Percentiles rank a stretch among this genome's conserved stretches.
Evolutionary conservation across 768 basidiomycete species (phyloP).

Genomic region (Leccinum broughii): DNA sequence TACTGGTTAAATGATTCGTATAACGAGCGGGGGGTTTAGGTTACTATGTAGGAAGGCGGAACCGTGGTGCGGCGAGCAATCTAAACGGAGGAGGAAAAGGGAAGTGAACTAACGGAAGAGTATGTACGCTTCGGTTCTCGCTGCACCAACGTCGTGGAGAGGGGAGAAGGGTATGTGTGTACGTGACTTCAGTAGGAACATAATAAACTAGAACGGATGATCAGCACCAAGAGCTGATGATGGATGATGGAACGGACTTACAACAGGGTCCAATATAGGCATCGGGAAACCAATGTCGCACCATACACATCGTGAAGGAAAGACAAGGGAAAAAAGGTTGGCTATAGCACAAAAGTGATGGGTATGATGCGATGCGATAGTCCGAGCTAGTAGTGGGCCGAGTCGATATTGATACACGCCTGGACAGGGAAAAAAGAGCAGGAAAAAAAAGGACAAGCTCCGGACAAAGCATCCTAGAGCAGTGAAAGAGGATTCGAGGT

Average conservation of each 20-base stretch:
- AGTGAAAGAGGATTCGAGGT: constrained; percentile 1
- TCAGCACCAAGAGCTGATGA: constrained; percentile 12
- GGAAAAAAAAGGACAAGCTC: not conserved
- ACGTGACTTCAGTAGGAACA: constrained; percentile 29
- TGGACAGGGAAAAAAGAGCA: not conserved
- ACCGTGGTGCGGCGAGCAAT: constrained; percentile 23
- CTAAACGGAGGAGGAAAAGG: constrained; percentile 15
- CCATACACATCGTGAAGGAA: constrained; percentile 30
- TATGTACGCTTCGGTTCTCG: constrained; percentile 23
- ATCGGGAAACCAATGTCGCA: constrained; percentile 35
- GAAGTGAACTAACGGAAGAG: constrained; percentile 20
- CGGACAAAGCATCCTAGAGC: constrained; percentile 1
- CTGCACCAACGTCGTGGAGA: constrained; percentile 16
- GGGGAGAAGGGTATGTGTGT: constrained; percentile 29
- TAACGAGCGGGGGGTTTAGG: constrained; percentile 27
- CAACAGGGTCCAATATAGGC: constrained; percentile 30
- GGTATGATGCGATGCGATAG: constrained; percentile 37
- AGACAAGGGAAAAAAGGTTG: not conserved
- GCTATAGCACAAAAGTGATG: constrained; percentile 28
- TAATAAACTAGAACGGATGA: constrained; percentile 16
- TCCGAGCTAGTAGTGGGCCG: constrained; percentile 27
- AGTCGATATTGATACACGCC: constrained; percentile 37
- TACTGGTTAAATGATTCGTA: constrained; percentile 24
- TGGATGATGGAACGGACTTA: constrained; percentile 5
- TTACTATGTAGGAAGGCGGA: constrained; percentile 18